Conservation (phyloP, 495 filamentous ascomycete species). For the Saxophila tyrrhenica region DNA sequence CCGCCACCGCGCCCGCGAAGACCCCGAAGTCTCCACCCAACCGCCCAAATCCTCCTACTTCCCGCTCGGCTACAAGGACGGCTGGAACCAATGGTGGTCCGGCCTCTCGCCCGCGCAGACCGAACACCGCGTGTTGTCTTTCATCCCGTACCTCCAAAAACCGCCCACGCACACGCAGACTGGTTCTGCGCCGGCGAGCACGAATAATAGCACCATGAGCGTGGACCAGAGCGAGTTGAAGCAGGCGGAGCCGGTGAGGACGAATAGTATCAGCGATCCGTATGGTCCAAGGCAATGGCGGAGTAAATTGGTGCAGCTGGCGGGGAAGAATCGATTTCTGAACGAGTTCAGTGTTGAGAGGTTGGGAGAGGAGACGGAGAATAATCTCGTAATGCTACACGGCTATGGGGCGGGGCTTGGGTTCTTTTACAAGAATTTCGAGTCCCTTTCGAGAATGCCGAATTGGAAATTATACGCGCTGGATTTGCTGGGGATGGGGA, state of each 20-base stretch:
- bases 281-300: conserved; percentile 79
- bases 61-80: conserved; percentile 83
- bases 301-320: conserved; percentile 70
- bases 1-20: conserved; percentile 40
- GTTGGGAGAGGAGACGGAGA: conserved; percentile 58
- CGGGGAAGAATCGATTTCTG: conserved; percentile 72
- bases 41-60: conserved; percentile 43
- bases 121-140: conserved; percentile 81
- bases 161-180: conserved; percentile 60
- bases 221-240: conserved; percentile 32
- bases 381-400: conserved; percentile 93
- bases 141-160: conserved; percentile 71
- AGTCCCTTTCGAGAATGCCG: conserved; percentile 59
- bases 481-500: conserved; percentile 89
- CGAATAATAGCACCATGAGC: conserved; percentile 24
- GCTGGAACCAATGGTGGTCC: conserved; percentile 90
- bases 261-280: conserved; percentile 55
- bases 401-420: conserved; percentile 92
- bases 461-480: conserved; percentile 89
- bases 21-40: conserved; percentile 14
- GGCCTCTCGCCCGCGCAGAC: conserved; percentile 68
- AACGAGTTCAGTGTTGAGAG: conserved; percentile 92
- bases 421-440: conserved; percentile 98
- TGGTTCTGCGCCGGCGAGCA: conserved; percentile 39
- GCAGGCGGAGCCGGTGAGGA: conserved; percentile 36